Evolutionary conservation across 108 stramenopile genomes (phyloP), one percentile per base, ranked within the genome.

Genomic region (Tribonema minus): DNA sequence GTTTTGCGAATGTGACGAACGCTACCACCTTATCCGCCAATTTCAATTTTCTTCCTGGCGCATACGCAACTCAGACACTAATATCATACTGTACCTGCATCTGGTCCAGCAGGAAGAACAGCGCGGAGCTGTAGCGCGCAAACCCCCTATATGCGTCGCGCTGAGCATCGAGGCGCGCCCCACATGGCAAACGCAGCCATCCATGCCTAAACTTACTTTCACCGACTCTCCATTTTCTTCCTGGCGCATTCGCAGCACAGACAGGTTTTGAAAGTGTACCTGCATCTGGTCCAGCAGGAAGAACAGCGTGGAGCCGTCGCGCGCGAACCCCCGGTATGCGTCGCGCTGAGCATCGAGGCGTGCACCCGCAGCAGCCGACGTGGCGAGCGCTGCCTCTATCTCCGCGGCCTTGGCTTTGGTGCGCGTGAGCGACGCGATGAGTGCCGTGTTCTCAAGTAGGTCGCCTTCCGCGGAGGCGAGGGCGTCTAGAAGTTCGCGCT

Each of bases 401-500:
- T 88, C 87, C 6, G 76, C 71, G 32, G 83, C 61, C 9, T 85
- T 79, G n/a, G 80, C 74, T 71, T 90, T 90, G 12, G 89, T 90
- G 29, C 66, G 59, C 28, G 86, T 86, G 15, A 90, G 67, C 25
- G 83, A 64, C 5, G 85, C 86, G 26, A 90, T 86, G n/a, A 90
- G 64, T 2, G 85, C 35, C 5, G 84, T 65, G 83, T 90, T 89
- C 28, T 90, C 88, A 2, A 90, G 70, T 1, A 90, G 61, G 34
- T 90, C 83, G 20, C 88, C 89, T 30, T 88, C 88, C 7, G 88
- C 84, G 2, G 88, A 83, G 6, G 87, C 88, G 67, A 90, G 39
- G 0, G 85, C 76, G 25, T 89, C 82, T 0, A 90, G 70, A 30
- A 90, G 64, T 0, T 81, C 71, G 37, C 82, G 82, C 72, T 90